Percentiles rank a stretch among this genome's conserved stretches.
Conservation (phyloP, 306 rosid species). For the Argentina anserina region DNA sequence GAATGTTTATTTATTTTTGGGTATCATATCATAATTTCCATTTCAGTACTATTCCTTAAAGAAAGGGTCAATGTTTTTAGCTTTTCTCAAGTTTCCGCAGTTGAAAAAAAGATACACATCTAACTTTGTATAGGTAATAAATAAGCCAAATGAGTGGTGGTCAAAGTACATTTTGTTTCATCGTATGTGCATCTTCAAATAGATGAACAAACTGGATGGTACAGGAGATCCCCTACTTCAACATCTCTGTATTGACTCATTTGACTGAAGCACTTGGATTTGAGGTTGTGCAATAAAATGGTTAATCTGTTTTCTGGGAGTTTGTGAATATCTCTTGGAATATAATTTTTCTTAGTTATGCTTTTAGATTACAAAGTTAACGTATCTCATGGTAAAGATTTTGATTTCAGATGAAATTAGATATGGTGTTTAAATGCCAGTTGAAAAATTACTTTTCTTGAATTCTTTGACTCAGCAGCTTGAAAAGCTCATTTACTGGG, state of each 20-base stretch:
- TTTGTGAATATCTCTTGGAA: not conserved
- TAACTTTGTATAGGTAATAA: not conserved
- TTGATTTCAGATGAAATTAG: not conserved
- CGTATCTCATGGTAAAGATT: not conserved
- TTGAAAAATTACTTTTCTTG: not conserved
- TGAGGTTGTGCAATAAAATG: not conserved
- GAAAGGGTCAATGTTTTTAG: not conserved
- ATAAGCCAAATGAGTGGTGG: not conserved
- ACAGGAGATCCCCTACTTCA: not conserved
- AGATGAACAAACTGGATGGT: not conserved
- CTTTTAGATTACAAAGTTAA: not conserved
- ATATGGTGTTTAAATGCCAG: not conserved
- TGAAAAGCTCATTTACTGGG: not conserved
- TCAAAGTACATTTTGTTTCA: not conserved
- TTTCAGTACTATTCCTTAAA: not conserved
- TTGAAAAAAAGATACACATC: not conserved
- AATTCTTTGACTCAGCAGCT: not conserved
- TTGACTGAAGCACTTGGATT: not conserved
- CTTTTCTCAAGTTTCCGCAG: not conserved
- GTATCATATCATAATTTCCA: not conserved
- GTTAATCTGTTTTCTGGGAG: not conserved
- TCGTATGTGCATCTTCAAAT: not conserved
- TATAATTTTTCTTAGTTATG: not conserved
- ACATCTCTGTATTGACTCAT: not conserved
- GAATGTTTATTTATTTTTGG: not conserved